Percentiles rank a stretch among this genome's conserved stretches.
Evolutionary conservation across 805 yeast species (phyloP).

Genomic region (Ogataea siamensis): DNA sequence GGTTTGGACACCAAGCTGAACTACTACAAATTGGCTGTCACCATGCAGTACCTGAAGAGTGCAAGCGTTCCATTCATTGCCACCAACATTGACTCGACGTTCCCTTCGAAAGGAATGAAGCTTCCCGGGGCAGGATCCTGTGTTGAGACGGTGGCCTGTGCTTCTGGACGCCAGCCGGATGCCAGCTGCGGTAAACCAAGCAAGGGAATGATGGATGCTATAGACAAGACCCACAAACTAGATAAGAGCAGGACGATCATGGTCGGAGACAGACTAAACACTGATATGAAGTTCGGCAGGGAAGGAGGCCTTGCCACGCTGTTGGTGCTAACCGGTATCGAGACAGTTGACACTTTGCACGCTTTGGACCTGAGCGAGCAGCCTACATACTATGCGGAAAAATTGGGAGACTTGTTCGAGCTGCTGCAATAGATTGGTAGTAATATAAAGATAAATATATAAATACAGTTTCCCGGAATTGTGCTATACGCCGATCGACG

Average conservation of each 20-base stretch:
- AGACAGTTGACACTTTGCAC: conserved; percentile 62
- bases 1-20: conserved; percentile 79
- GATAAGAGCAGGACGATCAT: conserved; percentile 68
- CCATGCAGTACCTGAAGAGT: conserved; percentile 75
- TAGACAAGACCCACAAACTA: conserved; percentile 61
- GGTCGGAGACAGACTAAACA: conserved; percentile 94
- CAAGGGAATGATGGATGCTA: conserved; percentile 85
- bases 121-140: conserved; percentile 96
- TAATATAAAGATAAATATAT: conserved; percentile 1
- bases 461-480: too few species aligned
- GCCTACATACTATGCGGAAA: conserved; percentile 69
- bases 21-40: conserved; percentile 76
- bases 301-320: conserved; percentile 85
- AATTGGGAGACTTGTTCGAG: conserved; percentile 76
- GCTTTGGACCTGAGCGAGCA: conserved; percentile 38
- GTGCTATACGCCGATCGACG: conserved; percentile 4
- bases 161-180: conserved; percentile 79
- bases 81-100: conserved; percentile 93
- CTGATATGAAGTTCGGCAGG: conserved; percentile 90
- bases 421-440: conserved; percentile 25
- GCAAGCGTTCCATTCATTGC: conserved; percentile 76
- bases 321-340: conserved; percentile 89
- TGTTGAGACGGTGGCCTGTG: conserved; percentile 69
- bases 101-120: conserved; percentile 80
- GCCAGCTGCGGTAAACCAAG: conserved; percentile 89